Evolutionary conservation across 2,329 filamentous ascomycete species (phyloP).

Genomic region (Ceratocystis cubensis): DNA sequence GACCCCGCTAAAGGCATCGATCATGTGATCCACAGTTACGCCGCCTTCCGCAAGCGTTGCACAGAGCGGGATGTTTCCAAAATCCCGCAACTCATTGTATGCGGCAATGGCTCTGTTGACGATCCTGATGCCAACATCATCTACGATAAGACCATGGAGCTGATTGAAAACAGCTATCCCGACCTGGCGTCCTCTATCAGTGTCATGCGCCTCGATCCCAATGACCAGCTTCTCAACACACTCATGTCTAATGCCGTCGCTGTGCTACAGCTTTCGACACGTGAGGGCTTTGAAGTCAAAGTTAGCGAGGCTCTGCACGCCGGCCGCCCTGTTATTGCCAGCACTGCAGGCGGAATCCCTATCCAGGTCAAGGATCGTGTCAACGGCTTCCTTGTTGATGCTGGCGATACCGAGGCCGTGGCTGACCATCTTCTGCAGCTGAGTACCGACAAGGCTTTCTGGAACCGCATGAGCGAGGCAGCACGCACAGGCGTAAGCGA

Average conservation of each 20-base stretch:
- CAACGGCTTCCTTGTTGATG: slow-evolving; percentile 61
- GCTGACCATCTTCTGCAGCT: slow-evolving; percentile 54
- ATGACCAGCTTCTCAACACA: slow-evolving; percentile 68
- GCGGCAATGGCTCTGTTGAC: slow-evolving; percentile 68
- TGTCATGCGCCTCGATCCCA: slow-evolving; percentile 63
- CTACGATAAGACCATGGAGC: slow-evolving; percentile 57
- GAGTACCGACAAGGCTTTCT: slow-evolving; percentile 52
- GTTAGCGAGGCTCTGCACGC: slow-evolving; percentile 74
- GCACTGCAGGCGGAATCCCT: slow-evolving; percentile 64
- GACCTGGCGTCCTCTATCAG: slow-evolving; percentile 54
- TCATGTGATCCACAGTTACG: slow-evolving; percentile 63
- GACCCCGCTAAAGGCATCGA: slow-evolving; percentile 74
- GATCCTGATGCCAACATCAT: slow-evolving; percentile 64
- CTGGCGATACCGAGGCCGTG: slow-evolving; percentile 57
- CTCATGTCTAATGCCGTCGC: slow-evolving; percentile 60
- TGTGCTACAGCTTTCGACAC: slow-evolving; percentile 65
- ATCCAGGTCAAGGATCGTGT: slow-evolving; percentile 60
- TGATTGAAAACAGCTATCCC: slow-evolving; percentile 50
- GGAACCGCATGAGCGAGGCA: slow-evolving; percentile 52
- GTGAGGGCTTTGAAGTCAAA: slow-evolving; percentile 78
- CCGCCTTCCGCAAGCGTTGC: slow-evolving; percentile 53
- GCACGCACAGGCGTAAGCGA: slow-evolving; percentile 59
- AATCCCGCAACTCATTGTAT: slow-evolving; percentile 60
- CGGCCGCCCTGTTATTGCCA: slow-evolving; percentile 65
- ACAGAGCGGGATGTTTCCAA: slow-evolving; percentile 40